Conservation (phyloP, 176 grass and related monocot species). For the Otatea glauca region DNA sequence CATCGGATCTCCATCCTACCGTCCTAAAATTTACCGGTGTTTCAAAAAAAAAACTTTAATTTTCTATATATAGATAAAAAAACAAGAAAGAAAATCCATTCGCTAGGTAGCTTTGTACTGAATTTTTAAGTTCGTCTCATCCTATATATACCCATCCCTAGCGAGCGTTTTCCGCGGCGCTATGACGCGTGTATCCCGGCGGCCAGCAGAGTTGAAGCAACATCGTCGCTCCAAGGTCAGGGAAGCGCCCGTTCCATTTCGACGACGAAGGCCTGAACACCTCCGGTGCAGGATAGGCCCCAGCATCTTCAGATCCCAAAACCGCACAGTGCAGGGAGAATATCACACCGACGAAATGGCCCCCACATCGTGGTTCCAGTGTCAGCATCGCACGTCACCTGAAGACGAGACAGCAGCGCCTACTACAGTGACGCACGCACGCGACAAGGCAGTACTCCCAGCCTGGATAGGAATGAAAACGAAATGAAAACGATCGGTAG, state of each 20-base stretch:
- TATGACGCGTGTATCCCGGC: not conserved
- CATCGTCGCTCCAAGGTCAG: not conserved
- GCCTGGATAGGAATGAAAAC: too few species aligned
- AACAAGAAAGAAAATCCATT: too few species aligned
- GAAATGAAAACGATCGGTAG: too few species aligned
- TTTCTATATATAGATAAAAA: too few species aligned
- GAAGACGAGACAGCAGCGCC: too few species aligned
- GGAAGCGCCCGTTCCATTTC: not conserved
- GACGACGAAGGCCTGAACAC: not conserved
- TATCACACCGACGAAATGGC: not conserved
- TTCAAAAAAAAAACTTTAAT: too few species aligned
- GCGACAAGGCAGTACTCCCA: too few species aligned
- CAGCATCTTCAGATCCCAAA: not conserved
- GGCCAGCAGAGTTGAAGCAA: not conserved
- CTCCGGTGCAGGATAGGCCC: not conserved
- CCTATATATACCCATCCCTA: not conserved
- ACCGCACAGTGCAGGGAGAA: not conserved
- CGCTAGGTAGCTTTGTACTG: too few species aligned
- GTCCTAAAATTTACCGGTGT: too few species aligned
- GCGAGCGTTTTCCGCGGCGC: not conserved
- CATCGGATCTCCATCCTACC: too few species aligned
- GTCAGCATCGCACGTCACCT: not conserved
- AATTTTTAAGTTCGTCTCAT: too few species aligned
- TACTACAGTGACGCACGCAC: too few species aligned
- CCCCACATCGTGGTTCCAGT: not conserved